Evolutionary conservation across 148 eudicot species (phyloP).

Genomic region (Persicaria tinctoria): DNA sequence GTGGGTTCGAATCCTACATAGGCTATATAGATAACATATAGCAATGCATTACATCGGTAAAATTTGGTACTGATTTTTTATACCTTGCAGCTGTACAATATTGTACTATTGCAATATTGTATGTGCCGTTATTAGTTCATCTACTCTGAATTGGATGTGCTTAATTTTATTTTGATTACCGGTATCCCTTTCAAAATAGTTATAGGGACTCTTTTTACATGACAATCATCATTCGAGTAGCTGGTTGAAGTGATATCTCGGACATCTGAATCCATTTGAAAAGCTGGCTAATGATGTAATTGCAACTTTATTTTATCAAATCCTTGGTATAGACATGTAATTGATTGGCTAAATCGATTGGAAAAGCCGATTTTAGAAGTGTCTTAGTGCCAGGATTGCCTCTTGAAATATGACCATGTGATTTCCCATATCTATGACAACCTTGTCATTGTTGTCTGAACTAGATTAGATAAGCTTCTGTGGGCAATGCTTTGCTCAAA

Average conservation of each 20-base stretch:
- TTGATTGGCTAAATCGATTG: background rate
- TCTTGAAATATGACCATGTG: background rate
- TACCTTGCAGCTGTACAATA: too few species aligned
- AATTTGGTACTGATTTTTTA: too few species aligned
- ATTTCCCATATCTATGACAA: background rate
- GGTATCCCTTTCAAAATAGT: too few species aligned
- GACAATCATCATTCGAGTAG: background rate
- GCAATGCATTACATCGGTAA: too few species aligned
- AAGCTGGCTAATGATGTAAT: background rate
- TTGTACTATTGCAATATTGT: too few species aligned
- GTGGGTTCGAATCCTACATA: too few species aligned
- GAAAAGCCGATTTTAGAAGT: background rate
- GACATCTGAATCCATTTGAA: background rate
- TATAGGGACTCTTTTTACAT: background rate
- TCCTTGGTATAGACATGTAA: background rate
- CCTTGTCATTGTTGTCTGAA: background rate
- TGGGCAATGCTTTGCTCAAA: background rate
- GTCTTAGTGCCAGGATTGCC: background rate
- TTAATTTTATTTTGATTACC: background rate
- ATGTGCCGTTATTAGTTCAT: background rate
- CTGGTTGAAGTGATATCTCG: background rate
- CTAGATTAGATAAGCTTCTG: background rate
- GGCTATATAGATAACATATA: too few species aligned
- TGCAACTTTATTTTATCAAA: background rate
- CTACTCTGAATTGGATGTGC: background rate